Percentiles rank a stretch among this genome's conserved stretches.
Conservation (phyloP, 2,329 filamentous ascomycete genomes). For the Arthrobotrys musiformis region DNA sequence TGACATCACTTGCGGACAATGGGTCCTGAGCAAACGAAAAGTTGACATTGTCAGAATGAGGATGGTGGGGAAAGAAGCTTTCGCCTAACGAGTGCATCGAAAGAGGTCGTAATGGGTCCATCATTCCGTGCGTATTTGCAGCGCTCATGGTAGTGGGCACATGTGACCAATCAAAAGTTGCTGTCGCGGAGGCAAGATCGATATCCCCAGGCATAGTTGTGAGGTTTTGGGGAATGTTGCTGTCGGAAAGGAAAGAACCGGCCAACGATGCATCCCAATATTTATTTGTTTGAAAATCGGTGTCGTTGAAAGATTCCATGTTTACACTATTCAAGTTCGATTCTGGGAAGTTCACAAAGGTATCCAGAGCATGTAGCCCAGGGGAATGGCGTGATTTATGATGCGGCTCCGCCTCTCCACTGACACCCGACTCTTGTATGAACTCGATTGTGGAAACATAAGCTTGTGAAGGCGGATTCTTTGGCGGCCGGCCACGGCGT, state of each 20-base stretch:
- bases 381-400: constrained; percentile 20
- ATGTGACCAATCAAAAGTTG: constrained; percentile 48
- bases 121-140: constrained; percentile 4
- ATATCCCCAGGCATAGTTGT: constrained; percentile 38
- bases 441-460: constrained; percentile 44
- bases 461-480: constrained; percentile 26
- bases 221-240: constrained; percentile 19
- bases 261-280: constrained; percentile 50
- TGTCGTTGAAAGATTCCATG: constrained; percentile 36
- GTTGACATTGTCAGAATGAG: constrained; percentile 35
- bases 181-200: constrained; percentile 33
- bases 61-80: constrained; percentile 39
- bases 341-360: constrained; percentile 33
- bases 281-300: constrained; percentile 42
- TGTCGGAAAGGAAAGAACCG: constrained; percentile 31
- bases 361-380: constrained; percentile 23
- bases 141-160: constrained; percentile 24
- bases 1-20: constrained; percentile 46
- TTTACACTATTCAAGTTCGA: constrained; percentile 13
- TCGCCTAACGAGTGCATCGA: constrained; percentile 45
- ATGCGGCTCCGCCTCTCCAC: not conserved
- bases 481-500: constrained; percentile 45
- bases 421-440: constrained; percentile 30
- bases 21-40: constrained; percentile 50
- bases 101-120: constrained; percentile 40